Percentiles rank a stretch among this genome's conserved stretches.
phyloP scores from a whole-genome alignment of 208 protist genomes.

The Herpetomonas tarakana region DNA sequence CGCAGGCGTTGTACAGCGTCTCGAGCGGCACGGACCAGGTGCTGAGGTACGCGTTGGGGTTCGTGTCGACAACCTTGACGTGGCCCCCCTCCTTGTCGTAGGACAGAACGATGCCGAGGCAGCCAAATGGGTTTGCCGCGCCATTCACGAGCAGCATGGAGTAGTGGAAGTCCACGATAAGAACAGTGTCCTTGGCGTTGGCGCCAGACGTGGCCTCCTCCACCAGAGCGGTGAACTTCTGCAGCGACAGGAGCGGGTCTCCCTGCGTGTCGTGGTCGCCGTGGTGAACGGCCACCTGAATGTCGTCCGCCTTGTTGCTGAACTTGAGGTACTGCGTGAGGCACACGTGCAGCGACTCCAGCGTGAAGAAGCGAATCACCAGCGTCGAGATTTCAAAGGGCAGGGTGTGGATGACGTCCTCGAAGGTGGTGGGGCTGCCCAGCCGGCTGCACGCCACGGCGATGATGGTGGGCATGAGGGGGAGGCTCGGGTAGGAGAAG shows the following conservation, averaged over 20 bases:
- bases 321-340: constrained; percentile 54
- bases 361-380: constrained; percentile 69
- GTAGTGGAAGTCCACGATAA: constrained; percentile 64
- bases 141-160: constrained; percentile 61
- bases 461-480: constrained; percentile 77
- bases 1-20: constrained; percentile 50
- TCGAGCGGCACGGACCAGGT: constrained; percentile 67
- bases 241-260: constrained; percentile 23
- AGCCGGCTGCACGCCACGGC: constrained; percentile 67
- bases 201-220: constrained; percentile 15
- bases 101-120: constrained; percentile 56
- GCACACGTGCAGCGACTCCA: constrained; percentile 75
- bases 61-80: constrained; percentile 63
- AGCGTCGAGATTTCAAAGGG: constrained; percentile 75
- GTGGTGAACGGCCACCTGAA: constrained; percentile 55
- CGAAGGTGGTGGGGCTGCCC: constrained; percentile 59
- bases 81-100: constrained; percentile 48
- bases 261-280: constrained; percentile 39
- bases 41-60: constrained; percentile 76
- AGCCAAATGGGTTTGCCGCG: constrained; percentile 65
- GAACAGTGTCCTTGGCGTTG: constrained; percentile 21
- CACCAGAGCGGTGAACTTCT: constrained; percentile 54
- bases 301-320: constrained; percentile 25
- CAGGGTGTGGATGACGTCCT: constrained; percentile 72
- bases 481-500: constrained; percentile 61